Conservation (phyloP, 2,329 filamentous ascomycete genomes). For the Ophiostoma perfectum region DNA sequence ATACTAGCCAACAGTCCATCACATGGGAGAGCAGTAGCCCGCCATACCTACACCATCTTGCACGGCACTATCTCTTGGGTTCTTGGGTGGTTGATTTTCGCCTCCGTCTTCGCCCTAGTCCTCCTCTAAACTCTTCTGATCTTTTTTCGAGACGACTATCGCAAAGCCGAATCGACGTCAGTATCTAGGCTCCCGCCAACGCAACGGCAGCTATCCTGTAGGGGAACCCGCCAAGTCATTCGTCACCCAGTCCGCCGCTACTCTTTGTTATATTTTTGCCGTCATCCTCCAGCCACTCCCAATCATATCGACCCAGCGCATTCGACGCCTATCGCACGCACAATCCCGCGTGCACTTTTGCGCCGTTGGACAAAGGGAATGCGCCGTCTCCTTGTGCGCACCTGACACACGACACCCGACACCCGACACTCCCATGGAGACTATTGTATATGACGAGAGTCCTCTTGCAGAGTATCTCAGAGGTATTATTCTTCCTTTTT, state of each 20-base stretch:
- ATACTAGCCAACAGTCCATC: slow-evolving; percentile 17
- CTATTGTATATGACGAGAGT: slow-evolving; percentile 77
- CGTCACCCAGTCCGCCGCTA: neutral
- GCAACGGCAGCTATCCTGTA: slow-evolving; percentile 2
- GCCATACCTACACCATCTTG: slow-evolving; percentile 7
- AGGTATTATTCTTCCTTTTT: slow-evolving; percentile 51
- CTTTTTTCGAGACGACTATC: neutral
- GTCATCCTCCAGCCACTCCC: neutral
- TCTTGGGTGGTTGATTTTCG: neutral
- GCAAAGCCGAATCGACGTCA: neutral
- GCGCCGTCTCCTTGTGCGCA: slow-evolving; percentile 17
- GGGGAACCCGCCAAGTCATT: neutral
- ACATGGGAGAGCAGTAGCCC: slow-evolving; percentile 17
- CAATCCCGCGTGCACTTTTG: slow-evolving; percentile 14
- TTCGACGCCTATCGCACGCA: neutral
- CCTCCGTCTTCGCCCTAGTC: neutral
- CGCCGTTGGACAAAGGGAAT: slow-evolving; percentile 17
- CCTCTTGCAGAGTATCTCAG: slow-evolving; percentile 85
- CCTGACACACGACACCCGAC: slow-evolving; percentile 35
- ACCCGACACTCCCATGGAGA: slow-evolving; percentile 64
- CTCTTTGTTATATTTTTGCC: neutral
- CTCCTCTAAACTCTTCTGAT: neutral
- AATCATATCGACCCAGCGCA: neutral
- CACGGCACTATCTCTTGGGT: neutral
- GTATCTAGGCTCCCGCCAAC: slow-evolving; percentile 8